These are phyloP conservation scores for Pythium vanterpoolii DNA, from an alignment of 352 stramenopile species.

Conservation along the genomic window DNA sequence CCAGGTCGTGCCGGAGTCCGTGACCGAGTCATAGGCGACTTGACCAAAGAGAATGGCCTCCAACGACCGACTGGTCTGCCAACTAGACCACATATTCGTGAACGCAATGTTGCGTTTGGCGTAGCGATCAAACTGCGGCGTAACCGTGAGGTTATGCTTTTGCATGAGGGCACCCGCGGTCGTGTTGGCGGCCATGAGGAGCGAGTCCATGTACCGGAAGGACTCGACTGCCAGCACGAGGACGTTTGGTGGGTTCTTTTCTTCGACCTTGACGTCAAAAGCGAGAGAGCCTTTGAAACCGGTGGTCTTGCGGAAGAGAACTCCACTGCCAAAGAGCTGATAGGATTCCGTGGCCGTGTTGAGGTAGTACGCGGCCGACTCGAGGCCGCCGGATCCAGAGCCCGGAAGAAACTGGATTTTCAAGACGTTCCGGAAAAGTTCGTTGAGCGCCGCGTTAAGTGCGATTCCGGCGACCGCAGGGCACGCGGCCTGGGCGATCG, in stretches of 20 bases:
- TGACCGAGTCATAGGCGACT: conserved; percentile 38
- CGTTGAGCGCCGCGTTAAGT: conserved; percentile 19
- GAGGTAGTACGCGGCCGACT: conserved; percentile 26
- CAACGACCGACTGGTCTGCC: conserved; percentile 49
- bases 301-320: conserved; percentile 38
- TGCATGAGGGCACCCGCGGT: conserved; percentile 12
- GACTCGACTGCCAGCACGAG: conserved; percentile 51
- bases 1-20: conserved; percentile 32
- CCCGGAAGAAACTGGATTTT: background rate
- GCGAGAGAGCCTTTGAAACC: conserved; percentile 39
- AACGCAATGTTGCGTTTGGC: conserved; percentile 45
- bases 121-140: conserved; percentile 48
- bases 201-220: conserved; percentile 50
- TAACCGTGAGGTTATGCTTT: conserved; percentile 40
- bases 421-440: conserved; percentile 7
- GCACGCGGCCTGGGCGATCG: background rate
- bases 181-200: conserved; percentile 42
- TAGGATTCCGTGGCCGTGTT: conserved; percentile 40
- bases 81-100: conserved; percentile 61
- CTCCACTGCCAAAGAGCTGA: conserved; percentile 33
- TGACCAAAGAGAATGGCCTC: conserved; percentile 56
- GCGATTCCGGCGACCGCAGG: background rate
- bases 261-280: conserved; percentile 38
- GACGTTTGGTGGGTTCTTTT: conserved; percentile 41
- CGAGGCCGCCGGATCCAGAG: background rate